Evolutionary conservation across 73 alveolate species (phyloP), one percentile per base, ranked within the genome.

Genomic region (Symbiodinium pilosum): DNA sequence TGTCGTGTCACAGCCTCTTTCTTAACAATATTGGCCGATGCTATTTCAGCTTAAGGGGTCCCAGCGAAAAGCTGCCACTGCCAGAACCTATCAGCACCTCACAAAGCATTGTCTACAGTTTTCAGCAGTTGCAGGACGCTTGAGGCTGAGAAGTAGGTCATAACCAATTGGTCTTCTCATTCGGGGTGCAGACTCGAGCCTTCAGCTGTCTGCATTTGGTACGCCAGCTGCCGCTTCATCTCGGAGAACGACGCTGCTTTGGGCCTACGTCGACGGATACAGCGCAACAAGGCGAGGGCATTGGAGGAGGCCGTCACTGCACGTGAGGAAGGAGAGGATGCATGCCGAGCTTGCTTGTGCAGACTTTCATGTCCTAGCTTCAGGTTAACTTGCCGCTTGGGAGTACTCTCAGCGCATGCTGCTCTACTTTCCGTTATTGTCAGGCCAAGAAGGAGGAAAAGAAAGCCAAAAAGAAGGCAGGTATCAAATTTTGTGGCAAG

Each of bases 261-360:
- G 16, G 77, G 77, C 59, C 14, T 47, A 9, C 77, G 77, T 26
- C 77, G 77, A 32, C 77, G 77, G 77, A 64, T 64, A 32, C 77
- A 64, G 77, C 77, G 77, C 77, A 32, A 64, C 77, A 64, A 64
- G 77, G 28, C 77, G 77, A 32, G 77, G 38, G 77, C 77, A 26
- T 36, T 64, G 77, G 77, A 64, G 77, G 77, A 64, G 77, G 77
- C 77, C n/a, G n/a, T n/a, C n/a, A n/a, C n/a, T n/a, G n/a, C n/a
- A n/a, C n/a, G n/a, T n/a, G 59, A 47, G 21, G 59, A 47, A 47
- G 59, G 59, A 47, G 59, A 14, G 14, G 59, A 47, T 9, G 59
- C 6, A 47, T 6, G 59, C 59, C 59, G n/a, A n/a, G n/a, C n/a
- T n/a, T n/a, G n/a, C n/a, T n/a, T n/a, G n/a, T n/a, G n/a, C n/a